phyloP scores from a whole-genome alignment of 2,329 filamentous ascomycete genomes.

The Alternaria sp. region DNA sequence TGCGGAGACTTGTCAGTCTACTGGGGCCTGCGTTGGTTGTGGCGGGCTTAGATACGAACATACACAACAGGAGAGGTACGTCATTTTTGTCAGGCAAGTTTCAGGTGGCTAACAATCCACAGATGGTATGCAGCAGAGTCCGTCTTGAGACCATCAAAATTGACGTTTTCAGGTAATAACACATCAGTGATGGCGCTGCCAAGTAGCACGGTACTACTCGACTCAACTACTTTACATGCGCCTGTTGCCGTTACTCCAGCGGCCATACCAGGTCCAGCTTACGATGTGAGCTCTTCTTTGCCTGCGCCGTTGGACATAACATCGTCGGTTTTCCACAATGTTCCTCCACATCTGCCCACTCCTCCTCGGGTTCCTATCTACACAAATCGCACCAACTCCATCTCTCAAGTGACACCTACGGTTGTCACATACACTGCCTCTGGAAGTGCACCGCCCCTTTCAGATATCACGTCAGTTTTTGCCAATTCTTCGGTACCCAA shows the following conservation, averaged over 20 bases:
- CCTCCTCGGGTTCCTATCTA: background rate
- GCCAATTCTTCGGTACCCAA: conserved; percentile 3
- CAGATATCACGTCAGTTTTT: background rate
- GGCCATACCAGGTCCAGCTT: background rate
- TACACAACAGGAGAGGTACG: conserved; percentile 28
- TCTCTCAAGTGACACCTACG: background rate
- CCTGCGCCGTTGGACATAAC: background rate
- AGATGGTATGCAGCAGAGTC: conserved; percentile 28
- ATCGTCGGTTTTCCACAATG: background rate
- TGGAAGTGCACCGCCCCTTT: background rate
- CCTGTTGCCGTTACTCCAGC: background rate
- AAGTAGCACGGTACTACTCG: background rate
- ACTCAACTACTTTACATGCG: background rate
- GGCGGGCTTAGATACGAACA: conserved; percentile 20
- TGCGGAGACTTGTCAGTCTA: conserved; percentile 32
- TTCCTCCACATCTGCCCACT: background rate
- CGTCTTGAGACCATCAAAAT: background rate
- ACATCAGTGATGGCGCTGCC: conserved; percentile 1
- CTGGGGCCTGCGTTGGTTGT: conserved; percentile 28
- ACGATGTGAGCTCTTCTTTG: background rate
- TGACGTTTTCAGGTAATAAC: conserved; percentile 4
- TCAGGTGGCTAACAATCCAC: conserved; percentile 12
- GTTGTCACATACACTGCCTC: background rate
- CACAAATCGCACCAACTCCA: background rate
- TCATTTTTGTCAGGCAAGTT: background rate